Base-by-base conservation (phyloP, 371 early-diverging fungal genomes). In the Syncephalis plumigaleata region DNA sequence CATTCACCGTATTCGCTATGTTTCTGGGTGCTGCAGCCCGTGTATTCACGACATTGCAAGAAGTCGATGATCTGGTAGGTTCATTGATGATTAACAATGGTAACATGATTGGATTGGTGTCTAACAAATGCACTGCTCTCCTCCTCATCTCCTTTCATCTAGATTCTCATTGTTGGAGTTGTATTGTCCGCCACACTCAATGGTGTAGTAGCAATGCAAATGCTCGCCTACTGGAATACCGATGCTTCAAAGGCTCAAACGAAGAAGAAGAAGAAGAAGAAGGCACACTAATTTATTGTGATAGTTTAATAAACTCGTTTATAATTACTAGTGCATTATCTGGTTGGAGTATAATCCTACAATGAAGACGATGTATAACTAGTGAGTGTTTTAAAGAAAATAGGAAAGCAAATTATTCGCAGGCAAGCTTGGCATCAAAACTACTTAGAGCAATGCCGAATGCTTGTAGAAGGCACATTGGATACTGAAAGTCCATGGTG, bases 401-500 rank as follows among this genome's bases (percentile, higher is more conserved):
- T 31, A 11, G 11, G 11, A 7, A 31, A 7, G 11, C 4, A 7
- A 4, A 31, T 65, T 65, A 91, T 60, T 87, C 86, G 59, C 90
- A 91, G 9, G 84, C 89, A 11, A 91, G 64, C 58, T 88, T 90
- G 27, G 83, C 85, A 58, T 89, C 88, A 56, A 90, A 83, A 47
- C 90, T 86, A 1, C 91, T 84, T 22, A 97, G 63, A 2, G 90
- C 93, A 54, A 97, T 85, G 4, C 82, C 83, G 68, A 98, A 89
- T 0, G 96, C 96, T 60, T 90, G 87, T 42, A 96, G 52, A 7
- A 87, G 75, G 25, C 84, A 79, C 70, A 95, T 75, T 0, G 99
- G 99, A 60, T 91, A 96, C 59, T 84, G 81, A 51, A 82, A 88
- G 59, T 98, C 98, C 67, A 98, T 67, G 0, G 93, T 81, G 56